phyloP scores from a whole-genome alignment of 352 stramenopile species.

The Blastocystis sp. region DNA sequence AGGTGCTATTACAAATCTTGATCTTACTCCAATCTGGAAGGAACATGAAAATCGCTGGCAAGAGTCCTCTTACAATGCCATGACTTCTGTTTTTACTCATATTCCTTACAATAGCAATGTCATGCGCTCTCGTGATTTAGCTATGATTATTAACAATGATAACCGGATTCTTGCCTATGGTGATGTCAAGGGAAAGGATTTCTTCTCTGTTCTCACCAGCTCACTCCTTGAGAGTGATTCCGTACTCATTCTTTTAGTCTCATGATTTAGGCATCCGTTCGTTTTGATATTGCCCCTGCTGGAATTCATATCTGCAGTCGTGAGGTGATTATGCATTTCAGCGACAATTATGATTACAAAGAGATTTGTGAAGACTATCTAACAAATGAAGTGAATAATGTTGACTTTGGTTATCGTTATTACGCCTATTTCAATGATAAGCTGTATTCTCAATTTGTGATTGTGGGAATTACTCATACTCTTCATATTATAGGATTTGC shows the following conservation, averaged over 20 bases:
- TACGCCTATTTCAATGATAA: conserved; percentile 58
- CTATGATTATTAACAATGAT: background rate
- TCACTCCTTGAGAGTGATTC: conserved; percentile 14
- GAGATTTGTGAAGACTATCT: conserved; percentile 42
- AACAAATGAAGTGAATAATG: conserved; percentile 57
- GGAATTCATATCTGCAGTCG: conserved; percentile 39
- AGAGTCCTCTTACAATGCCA: conserved; percentile 23
- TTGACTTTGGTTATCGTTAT: conserved; percentile 48
- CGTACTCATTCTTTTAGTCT: background rate
- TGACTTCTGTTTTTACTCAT: conserved; percentile 55
- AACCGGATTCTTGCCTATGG: conserved; percentile 33
- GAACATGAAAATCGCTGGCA: background rate
- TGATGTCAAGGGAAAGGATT: background rate
- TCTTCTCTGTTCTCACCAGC: conserved; percentile 21
- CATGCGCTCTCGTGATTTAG: background rate
- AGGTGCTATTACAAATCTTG: conserved; percentile 33
- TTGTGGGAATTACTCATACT: background rate
- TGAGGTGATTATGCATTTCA: conserved; percentile 54
- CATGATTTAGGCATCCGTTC: background rate
- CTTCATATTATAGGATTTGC: background rate
- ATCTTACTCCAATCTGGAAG: conserved; percentile 6
- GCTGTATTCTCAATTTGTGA: conserved; percentile 4
- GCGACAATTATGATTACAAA: conserved; percentile 65
- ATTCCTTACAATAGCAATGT: conserved; percentile 25
- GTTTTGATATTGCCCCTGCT: conserved; percentile 20